Evolutionary conservation across 2,329 filamentous ascomycete species (phyloP), one percentile per base, ranked within the genome.

Genomic region (Cadophora sp.): DNA sequence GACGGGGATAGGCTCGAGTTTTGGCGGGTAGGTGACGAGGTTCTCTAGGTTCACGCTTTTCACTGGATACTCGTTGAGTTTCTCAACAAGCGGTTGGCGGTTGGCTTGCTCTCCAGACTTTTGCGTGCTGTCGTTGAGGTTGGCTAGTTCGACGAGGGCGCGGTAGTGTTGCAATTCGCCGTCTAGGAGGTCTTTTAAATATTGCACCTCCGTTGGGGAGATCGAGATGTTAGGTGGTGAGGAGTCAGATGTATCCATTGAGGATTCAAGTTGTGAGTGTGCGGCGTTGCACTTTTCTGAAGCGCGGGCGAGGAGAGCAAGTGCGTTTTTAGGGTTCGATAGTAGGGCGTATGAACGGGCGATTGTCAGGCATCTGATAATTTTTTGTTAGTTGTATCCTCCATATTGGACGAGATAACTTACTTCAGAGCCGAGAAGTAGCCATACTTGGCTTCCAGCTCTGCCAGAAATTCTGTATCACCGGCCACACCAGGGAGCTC

Each of bases 351-450:
- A 92, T 4, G 95, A 96, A 68, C 93, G 91, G 55, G 92, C 93
- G 72, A 98, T 89, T 47, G 94, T 90, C 59, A 97, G 84, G 73
- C 89, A 94, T 78, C 92, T 93, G 65, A 36, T 14, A 48, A 30
- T 11, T n/a, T 59, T 20, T 48, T 9, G 39, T 59, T 59, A 65
- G 53, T 22, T 8, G 16, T 22, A 22, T 43, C 13, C 11, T 51
- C 20, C 16, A 22, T 41, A 1, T 6, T 13, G n/a, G 41, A 4
- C n/a, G 16, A 9, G 20, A 27, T 16, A 45, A 79, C 87, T 77
- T 83, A 94, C 90, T 95, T 97, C 64, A 98, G 83, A 11, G 96
- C 92, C 69, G 90, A 87, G 81, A 98, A 99, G 80, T 98, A 98
- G 68, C 87, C 84, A 43, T 87, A 84, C 72, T 93, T 95, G 41